Base-by-base conservation (phyloP, 2,329 filamentous ascomycete genomes). In the Penicillium concentricum region DNA sequence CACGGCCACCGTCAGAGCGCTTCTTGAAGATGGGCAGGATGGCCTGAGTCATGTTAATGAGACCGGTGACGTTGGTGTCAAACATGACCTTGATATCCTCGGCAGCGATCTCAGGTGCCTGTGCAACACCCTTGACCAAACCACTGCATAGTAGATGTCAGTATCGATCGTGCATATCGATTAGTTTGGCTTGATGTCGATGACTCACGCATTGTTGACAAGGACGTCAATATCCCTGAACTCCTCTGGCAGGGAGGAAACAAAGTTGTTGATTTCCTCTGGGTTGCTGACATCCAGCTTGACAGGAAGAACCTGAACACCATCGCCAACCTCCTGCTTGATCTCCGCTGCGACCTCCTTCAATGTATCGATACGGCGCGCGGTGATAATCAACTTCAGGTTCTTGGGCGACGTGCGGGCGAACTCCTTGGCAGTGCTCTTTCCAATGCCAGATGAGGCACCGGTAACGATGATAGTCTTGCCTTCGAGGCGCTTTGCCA, bases 11-110 rank as follows among this genome's bases (percentile, higher is more conserved):
- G 55, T 93, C 82, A 59, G 63, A 80, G 56, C 77, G 70, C 66
- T 84, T 81, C 75, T 91, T 88, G 82, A 92, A 95, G 72, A 92
- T 87, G 51, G 90, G 86, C 18, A 97, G 78, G 58, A 97, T 81
- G 44, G 90, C 90, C 80, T 99, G 94, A 0, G 94, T 97, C 89
- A 97, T 91, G 80, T 93, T 90, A 79, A 99, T 94, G 34, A 99
- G 82, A 28, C 94, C 94, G 2, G 89, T 94, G 51, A 97, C 92
- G 73, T 99, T 99, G 57, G 94, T 97, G 45, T 84, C 78, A 72
- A 97, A 91, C 92, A 97, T 97, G 73, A 87, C 70, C 67, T 89
- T 82, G 67, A 97, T 89, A 77, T 99, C 93, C 57, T 87, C 87
- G 68, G 90, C 82, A 16, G 81, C 82, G 71, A 99, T 97, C 39